Conservation (phyloP, 768 basidiomycete species). For the Podaxis carcinomalis region DNA sequence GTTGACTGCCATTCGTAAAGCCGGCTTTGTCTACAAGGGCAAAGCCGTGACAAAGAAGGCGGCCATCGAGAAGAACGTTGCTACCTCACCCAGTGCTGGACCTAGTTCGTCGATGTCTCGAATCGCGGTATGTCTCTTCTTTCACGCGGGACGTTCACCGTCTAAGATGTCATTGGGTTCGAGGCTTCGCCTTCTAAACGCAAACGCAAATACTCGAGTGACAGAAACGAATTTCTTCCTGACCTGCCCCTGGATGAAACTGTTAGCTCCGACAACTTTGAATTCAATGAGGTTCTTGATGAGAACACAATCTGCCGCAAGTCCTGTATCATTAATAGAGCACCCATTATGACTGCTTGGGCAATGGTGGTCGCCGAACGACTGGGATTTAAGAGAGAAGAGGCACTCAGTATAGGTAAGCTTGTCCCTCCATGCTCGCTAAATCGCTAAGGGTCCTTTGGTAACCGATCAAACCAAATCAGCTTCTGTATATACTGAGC, state of each 20-base stretch:
- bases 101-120: slow-evolving; percentile 1
- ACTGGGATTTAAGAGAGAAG: slow-evolving; percentile 82
- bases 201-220: slow-evolving; percentile 50
- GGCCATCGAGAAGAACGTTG: slow-evolving; percentile 15
- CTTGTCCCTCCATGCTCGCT: not conserved
- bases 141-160: not conserved
- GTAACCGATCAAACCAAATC: not conserved
- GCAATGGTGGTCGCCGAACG: slow-evolving; percentile 80
- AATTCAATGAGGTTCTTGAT: slow-evolving; percentile 70
- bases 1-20: slow-evolving; percentile 56
- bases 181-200: slow-evolving; percentile 44
- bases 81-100: slow-evolving; percentile 11
- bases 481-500: slow-evolving; percentile 93
- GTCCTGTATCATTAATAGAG: slow-evolving; percentile 75
- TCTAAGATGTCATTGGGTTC: not conserved
- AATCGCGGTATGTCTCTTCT: not conserved
- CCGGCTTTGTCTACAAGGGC: slow-evolving; percentile 46
- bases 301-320: slow-evolving; percentile 61
- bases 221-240: slow-evolving; percentile 58
- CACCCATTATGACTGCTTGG: slow-evolving; percentile 96
- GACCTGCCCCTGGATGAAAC: slow-evolving; percentile 46
- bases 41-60: slow-evolving; percentile 20
- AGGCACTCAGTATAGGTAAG: slow-evolving; percentile 87
- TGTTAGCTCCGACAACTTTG: slow-evolving; percentile 47
- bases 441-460: not conserved